Percentiles rank a stretch among this genome's conserved stretches.
Conservation (phyloP, 2,329 filamentous ascomycete genomes). For the Aspergillus puulaauensis region DNA sequence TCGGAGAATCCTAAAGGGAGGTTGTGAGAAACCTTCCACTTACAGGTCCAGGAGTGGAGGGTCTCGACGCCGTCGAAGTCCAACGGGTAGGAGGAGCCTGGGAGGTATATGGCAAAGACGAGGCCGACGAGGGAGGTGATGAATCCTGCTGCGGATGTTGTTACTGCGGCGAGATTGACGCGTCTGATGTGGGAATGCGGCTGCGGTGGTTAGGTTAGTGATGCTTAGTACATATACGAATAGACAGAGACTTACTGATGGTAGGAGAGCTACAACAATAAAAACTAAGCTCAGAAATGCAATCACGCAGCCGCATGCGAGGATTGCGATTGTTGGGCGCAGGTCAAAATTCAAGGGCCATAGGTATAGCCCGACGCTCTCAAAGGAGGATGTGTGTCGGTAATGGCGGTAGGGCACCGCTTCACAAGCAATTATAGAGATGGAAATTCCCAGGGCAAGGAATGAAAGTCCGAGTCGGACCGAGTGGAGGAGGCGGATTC, state of each 20-base stretch:
- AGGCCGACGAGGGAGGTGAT: constrained; percentile 35
- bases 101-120: constrained; percentile 34
- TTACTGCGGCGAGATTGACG: constrained; percentile 34
- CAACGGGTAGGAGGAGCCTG: constrained; percentile 27
- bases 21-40: constrained; percentile 30
- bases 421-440: constrained; percentile 37
- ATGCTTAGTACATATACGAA: neutral
- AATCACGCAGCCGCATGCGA: constrained; percentile 40
- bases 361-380: constrained; percentile 33
- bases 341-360: constrained; percentile 46
- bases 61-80: constrained; percentile 36
- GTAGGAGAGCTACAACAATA: constrained; percentile 31
- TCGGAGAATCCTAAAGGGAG: constrained; percentile 8
- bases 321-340: constrained; percentile 37
- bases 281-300: constrained; percentile 33
- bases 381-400: constrained; percentile 35
- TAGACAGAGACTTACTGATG: constrained; percentile 31
- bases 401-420: constrained; percentile 42
- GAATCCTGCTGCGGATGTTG: constrained; percentile 36
- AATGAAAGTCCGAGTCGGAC: constrained; percentile 34
- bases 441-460: constrained; percentile 28
- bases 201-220: constrained; percentile 17
- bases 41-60: constrained; percentile 44
- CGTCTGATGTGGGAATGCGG: constrained; percentile 35
- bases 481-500: constrained; percentile 33